Conservation (phyloP, 306 rosid genomes). For the Astragalus membranaceus region DNA sequence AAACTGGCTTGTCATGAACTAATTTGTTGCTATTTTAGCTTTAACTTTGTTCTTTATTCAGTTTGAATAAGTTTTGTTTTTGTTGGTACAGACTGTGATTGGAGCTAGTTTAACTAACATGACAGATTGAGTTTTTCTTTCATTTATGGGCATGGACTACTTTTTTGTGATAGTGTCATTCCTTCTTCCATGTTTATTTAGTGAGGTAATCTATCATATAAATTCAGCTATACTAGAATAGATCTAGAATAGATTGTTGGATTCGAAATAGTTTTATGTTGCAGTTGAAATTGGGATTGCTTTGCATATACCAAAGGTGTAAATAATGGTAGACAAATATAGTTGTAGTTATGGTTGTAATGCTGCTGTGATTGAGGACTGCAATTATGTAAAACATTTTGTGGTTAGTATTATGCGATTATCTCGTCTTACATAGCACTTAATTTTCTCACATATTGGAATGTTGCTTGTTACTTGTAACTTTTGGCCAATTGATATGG, state of each 20-base stretch:
- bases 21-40: background rate
- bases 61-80: background rate
- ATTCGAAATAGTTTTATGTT: background rate
- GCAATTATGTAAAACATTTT: background rate
- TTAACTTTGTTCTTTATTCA: background rate
- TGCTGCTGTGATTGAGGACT: background rate
- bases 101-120: background rate
- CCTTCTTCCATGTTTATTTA: background rate
- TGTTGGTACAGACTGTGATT: background rate
- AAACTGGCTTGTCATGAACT: background rate
- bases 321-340: background rate
- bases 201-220: background rate
- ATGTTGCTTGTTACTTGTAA: background rate
- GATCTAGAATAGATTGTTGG: background rate
- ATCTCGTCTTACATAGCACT: background rate
- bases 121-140: no score
- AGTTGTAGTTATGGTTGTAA: background rate
- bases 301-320: background rate
- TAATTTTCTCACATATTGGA: background rate
- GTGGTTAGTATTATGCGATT: background rate
- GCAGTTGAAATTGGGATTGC: background rate
- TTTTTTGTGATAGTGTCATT: background rate
- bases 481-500: background rate
- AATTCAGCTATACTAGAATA: background rate
- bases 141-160: background rate